These are phyloP conservation scores for Aspergillus ostianus DNA, from an alignment of 495 filamentous ascomycete species.

Conservation along the genomic window DNA sequence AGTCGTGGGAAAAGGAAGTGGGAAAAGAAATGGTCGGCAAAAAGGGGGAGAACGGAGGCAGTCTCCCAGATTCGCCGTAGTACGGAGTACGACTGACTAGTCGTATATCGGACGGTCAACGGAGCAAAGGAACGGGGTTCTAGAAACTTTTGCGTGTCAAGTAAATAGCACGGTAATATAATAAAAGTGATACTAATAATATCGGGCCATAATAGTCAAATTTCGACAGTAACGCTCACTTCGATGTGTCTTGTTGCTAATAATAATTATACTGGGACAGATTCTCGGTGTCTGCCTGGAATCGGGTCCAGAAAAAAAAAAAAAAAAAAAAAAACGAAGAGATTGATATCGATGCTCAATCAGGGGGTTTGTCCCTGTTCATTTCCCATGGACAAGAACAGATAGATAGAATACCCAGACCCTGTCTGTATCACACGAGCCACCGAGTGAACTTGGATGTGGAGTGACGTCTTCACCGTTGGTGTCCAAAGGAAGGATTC, in stretches of 20 bases:
- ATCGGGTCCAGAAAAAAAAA: not conserved
- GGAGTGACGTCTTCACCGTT: not conserved
- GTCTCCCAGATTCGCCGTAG: not conserved
- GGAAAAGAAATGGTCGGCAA: too few species aligned
- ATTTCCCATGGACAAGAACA: not conserved
- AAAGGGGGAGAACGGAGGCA: not conserved
- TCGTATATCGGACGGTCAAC: constrained; percentile 1
- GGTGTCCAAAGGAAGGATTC: not conserved
- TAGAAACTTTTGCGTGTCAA: constrained; percentile 15
- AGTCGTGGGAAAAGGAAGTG: not conserved
- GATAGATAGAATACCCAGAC: too few species aligned
- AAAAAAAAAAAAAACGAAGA: not conserved
- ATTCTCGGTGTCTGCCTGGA: not conserved
- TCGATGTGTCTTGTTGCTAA: constrained; percentile 3
- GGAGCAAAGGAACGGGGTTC: constrained; percentile 4
- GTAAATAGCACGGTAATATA: constrained; percentile 14
- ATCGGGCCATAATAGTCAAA: constrained; percentile 2
- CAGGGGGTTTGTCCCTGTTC: not conserved
- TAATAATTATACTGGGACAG: not conserved
- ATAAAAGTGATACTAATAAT: constrained; percentile 13
- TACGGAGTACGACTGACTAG: not conserved
- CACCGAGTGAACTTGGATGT: not conserved
- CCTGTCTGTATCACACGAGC: not conserved
- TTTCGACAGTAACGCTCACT: not conserved
- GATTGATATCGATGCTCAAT: not conserved